Percentiles rank a stretch among this genome's conserved stretches.
Evolutionary conservation across 495 filamentous ascomycete genomes (phyloP).

Genomic region (Penicillium goetzii): DNA sequence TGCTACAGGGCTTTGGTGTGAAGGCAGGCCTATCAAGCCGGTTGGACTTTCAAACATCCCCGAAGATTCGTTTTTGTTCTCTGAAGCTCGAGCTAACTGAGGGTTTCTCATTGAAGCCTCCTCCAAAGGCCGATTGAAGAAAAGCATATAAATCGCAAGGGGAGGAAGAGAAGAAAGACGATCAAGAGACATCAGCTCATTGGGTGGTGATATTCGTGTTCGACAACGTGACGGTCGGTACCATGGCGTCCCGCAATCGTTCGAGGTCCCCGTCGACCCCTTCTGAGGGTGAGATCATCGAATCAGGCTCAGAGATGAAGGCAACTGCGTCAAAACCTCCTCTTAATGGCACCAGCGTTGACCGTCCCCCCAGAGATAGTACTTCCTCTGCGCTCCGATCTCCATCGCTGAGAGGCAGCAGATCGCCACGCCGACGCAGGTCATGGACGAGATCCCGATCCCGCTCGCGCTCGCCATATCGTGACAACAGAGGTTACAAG

Average conservation of each 20-base stretch:
- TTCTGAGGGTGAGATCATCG: slow-evolving; percentile 87
- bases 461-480: slow-evolving; percentile 46
- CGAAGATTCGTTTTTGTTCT: slow-evolving; percentile 27
- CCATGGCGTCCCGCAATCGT: slow-evolving; percentile 43
- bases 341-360: slow-evolving; percentile 74
- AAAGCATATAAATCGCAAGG: slow-evolving; percentile 1
- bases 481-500: slow-evolving; percentile 64
- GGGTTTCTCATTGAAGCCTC: slow-evolving; percentile 28
- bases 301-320: slow-evolving; percentile 69
- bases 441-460: slow-evolving; percentile 46
- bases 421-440: slow-evolving; percentile 46
- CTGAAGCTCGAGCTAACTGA: slow-evolving; percentile 39
- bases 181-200: slow-evolving; percentile 3
- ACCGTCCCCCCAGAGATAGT: slow-evolving; percentile 68
- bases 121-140: slow-evolving; percentile 31
- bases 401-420: slow-evolving; percentile 39
- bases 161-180: background rate
- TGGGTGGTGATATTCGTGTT: slow-evolving; percentile 1
- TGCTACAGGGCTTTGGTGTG: slow-evolving; percentile 37
- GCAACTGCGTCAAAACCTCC: slow-evolving; percentile 78
- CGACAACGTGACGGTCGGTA: slow-evolving; percentile 9
- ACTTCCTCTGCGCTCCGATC: slow-evolving; percentile 54
- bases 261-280: slow-evolving; percentile 54
- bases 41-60: slow-evolving; percentile 52
- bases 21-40: slow-evolving; percentile 48